Base-by-base conservation (phyloP, 495 filamentous ascomycete genomes). In the Stereocaulon alpinum region DNA sequence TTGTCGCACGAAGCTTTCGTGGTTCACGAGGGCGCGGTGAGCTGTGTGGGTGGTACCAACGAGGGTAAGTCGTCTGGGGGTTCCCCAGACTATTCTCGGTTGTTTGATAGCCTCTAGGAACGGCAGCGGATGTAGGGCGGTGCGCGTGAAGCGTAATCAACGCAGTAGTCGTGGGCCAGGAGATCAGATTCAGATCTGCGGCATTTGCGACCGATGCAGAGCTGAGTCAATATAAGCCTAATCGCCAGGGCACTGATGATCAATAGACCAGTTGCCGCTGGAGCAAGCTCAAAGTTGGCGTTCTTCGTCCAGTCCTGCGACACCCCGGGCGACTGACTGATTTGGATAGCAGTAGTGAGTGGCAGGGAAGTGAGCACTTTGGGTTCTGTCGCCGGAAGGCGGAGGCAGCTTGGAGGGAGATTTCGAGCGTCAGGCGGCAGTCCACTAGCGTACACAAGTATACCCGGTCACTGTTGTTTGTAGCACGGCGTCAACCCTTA, bases 361-460 rank as follows among this genome's bases (percentile, higher is more conserved):
- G 56, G 61, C 57, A 60, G 56, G 57, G 56, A 59, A 63, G 61
- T 56, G 55, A 40, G 37, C 14, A 40, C 55, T 59, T 58, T 49
- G 55, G 44, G 30, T 58, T 58, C 40, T 20, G 56, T 58, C 56
- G 55, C 50, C 56, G 61, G 56, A 63, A 58, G 24, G 60, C 60
- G 60, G 63, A 53, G 56, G 34, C 52, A 55, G 52, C 43, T 59
- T 51, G 56, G 37, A 51, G 47, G 34, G 55, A 53, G 18, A 40
- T 56, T 58, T 58, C 50, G 9, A 60, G 30, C 58, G 49, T 48
- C 15, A 47, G 42, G 55, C 55, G 55, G 42, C 55, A 57, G 37
- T 11, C 42, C 29, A 44, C 55, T 27, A 45, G 44, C 40, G 45
- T 27, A n/a, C 40, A 14, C 44, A 42, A n/a, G 44, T 41, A 58